Evolutionary conservation across 371 early-diverging fungal species (phyloP).

Genomic region (Thermomucor indicae-seudaticae): DNA sequence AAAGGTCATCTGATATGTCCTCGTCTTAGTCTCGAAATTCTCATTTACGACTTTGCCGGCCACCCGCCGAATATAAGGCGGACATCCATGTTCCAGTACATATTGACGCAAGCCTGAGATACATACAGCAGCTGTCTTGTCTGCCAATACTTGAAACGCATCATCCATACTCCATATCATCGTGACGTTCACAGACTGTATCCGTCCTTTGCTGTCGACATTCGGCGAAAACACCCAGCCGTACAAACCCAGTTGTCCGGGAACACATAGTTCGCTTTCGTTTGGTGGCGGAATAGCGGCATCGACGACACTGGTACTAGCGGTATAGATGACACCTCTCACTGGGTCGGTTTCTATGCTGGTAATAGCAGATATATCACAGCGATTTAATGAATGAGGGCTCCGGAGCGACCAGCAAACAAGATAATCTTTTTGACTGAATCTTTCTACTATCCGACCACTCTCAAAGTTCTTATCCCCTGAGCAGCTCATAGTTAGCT

Average conservation of each 20-base stretch:
- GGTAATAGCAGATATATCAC: conserved; percentile 29
- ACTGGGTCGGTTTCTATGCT: conserved; percentile 53
- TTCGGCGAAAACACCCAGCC: conserved; percentile 58
- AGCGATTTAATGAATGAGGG: conserved; percentile 26
- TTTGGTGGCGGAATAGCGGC: conserved; percentile 43
- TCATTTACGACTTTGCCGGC: conserved; percentile 42
- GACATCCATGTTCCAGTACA: conserved; percentile 45
- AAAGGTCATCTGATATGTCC: conserved; percentile 11
- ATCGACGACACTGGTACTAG: conserved; percentile 55
- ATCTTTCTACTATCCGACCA: conserved; percentile 46
- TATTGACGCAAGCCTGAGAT: conserved; percentile 34
- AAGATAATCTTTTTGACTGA: conserved; percentile 54
- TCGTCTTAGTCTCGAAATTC: conserved; percentile 22
- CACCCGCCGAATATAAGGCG: conserved; percentile 49
- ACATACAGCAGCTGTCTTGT: conserved; percentile 29
- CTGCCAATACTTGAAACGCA: conserved; percentile 25
- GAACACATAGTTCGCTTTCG: conserved; percentile 20
- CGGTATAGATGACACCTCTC: conserved; percentile 50
- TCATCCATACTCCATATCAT: conserved; percentile 58
- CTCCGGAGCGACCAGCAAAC: conserved; percentile 33
- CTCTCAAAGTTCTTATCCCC: conserved; percentile 56
- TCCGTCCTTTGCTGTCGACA: conserved; percentile 36
- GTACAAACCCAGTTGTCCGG: conserved; percentile 47
- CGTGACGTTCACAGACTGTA: conserved; percentile 40
- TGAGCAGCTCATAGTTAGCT: conserved; percentile 1